Base-by-base conservation (phyloP, 2,329 filamentous ascomycete species). In the Sphaerulina musiva region DNA sequence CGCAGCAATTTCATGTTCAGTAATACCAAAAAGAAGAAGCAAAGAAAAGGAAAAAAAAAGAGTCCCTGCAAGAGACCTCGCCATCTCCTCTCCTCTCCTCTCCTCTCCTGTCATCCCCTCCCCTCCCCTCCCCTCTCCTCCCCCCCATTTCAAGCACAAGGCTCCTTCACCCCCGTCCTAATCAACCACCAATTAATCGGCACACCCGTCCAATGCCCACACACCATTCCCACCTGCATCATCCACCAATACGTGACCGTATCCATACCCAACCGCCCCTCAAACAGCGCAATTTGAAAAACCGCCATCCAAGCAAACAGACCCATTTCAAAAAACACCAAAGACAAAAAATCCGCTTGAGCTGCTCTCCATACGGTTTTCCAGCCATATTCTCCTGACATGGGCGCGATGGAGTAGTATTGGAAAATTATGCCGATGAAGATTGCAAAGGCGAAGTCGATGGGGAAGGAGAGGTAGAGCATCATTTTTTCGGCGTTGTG, bases 401-500 rank as follows among this genome's bases (percentile, higher is more conserved):
- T 69, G 8, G 66, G 67, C 14, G 67, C 66, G 45, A 69, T 69
- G 49, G 60, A 64, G 59, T 64, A 67, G 60, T 67, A 69, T 46
- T 68, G 66, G 45, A 68, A 69, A 48, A 65, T 42, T 42, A 69
- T 62, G 36, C 66, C 66, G 47, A 68, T 62, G 8, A 54, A 45
- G 12, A 69, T 48, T 7, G 67, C 67, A 61, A 36, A 36, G 7
- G 34, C 34, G 12, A 36, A 36, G 7, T 36, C 34, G 1, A 36
- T n/a, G 3, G 12, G 46, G 20, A 46, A 57, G 20, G 44, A 62
- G 12, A 52, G 17, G 59, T 61, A 66, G 14, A 68, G 43, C n/a
- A 43, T 17, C 14, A 17, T 17, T 17, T 17, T 51, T 9, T 41
- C 14, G 14, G 58, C 56, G 41, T 17, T 17, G 14, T 17, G 14